Evolutionary conservation across 345 rosid species (phyloP), one percentile per base, ranked within the genome.

Genomic region (Punica granatum): DNA sequence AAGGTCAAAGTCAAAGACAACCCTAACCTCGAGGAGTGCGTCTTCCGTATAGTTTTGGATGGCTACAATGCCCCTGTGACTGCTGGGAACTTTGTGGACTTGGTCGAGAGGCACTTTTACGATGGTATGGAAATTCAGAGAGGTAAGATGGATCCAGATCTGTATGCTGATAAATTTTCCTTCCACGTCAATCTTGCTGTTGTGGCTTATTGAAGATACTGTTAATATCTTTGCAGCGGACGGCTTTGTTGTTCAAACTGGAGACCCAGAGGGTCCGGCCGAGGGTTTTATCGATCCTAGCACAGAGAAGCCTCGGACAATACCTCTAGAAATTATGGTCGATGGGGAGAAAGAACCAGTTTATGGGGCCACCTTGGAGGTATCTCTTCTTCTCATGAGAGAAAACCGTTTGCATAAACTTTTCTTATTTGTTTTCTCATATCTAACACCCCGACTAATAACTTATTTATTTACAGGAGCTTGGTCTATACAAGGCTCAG

Each of bases 121-220:
- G 97, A 94, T 73, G 99, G 97, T 78, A 85, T 94, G 92, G 97
- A 90, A 77, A 94, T 94, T 72, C 99, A 91, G 78, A 85, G 99
- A 86, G 95, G 99, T 91, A 77, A 78, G 70, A 33, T 26, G 43
- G 26, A 15, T 25, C 69, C 46, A n/a, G 41, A 21, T 41, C 14
- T 46, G 35, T 60, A 6, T 64, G 7, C 28, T 63, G 48, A 10
- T 13, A 36, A 37, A 11, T 37, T 37, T 37, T 37, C 11, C 41
- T 37, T 56, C 26, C 26, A 33, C 12, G 31, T 28, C 6, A 11
- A 15, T 26, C 18, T 56, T 56, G 19, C 18, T 26, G 30, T 26
- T 28, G 61, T 1, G 61, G 30, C 61, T 56, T 56, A 56, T 26
- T 26, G 61, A 30, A 26, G 34, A 56, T 56, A 7, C 13, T 56